Evolutionary conservation across 768 basidiomycete species (phyloP), one percentile per base, ranked within the genome.

Genomic region (Tylopilus plumbeoviolaceoides): DNA sequence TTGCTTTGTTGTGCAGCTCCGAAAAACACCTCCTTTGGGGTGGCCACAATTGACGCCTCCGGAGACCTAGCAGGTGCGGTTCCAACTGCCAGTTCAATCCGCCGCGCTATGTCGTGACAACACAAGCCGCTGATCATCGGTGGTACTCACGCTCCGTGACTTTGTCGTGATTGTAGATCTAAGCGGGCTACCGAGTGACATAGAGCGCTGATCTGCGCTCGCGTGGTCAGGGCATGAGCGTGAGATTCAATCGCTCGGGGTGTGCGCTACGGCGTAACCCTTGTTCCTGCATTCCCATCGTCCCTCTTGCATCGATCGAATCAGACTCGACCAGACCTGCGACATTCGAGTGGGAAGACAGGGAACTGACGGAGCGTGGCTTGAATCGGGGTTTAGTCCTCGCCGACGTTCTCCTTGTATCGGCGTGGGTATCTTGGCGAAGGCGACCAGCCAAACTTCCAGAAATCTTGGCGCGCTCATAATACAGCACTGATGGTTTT

Each of bases 191-290:
- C 33, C 33, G 33, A 30, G 28, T 6, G 28, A 17, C 9, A 30
- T 5, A 27, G 57, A 46, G 51, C 59, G 45, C 38, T 47, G 58
- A 58, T 59, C 41, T 36, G 25, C 58, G 2, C 49, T 51, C 59
- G 39, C 47, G 46, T 56, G 58, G 44, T 14, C 18, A 41, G n/a
- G 2, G n/a, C 9, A 27, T 59, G 20, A 41, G 4, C 44, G 42
- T 55, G 56, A 18, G 55, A 51, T 4, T 6, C 7, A 14, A 30
- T 12, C 27, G 8, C 8, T 21, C 9, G 20, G 39, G 2, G 7
- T 15, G 39, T 40, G n/a, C 36, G 8, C 36, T n/a, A 2, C 36
- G 36, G n/a, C 36, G 36, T 38, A 7, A 17, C 15, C 31, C 25
- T 17, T 7, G 18, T 9, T 31, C 12, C 21, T 31, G 23, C 33